phyloP scores from a whole-genome alignment of 106 monocot genomes.

The Acanthochlamys bracteata region DNA sequence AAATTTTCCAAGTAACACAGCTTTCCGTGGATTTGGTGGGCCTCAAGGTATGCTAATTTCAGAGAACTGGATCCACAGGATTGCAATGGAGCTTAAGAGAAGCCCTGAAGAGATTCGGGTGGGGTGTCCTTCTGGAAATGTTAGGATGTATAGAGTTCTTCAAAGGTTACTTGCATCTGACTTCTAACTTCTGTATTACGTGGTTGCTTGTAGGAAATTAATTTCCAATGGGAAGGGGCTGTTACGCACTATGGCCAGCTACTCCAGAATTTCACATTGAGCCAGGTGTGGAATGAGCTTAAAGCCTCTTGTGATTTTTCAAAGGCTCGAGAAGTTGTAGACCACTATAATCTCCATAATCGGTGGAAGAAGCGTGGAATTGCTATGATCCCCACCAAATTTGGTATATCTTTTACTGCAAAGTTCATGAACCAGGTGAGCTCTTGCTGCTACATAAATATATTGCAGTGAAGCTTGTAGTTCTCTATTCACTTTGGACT shows the following conservation, averaged over 20 bases:
- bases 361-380: slow-evolving; percentile 94
- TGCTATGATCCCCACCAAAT: slow-evolving; percentile 92
- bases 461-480: too few relatives aligned
- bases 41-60: slow-evolving; percentile 92
- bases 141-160: neutral
- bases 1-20: slow-evolving; percentile 92
- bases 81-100: slow-evolving; percentile 74
- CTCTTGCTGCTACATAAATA: too few relatives aligned
- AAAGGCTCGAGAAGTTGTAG: slow-evolving; percentile 40
- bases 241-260: slow-evolving; percentile 74
- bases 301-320: slow-evolving; percentile 67
- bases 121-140: neutral
- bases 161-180: neutral
- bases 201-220: slow-evolving; percentile 50
- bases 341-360: slow-evolving; percentile 50
- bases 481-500: too few relatives aligned
- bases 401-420: slow-evolving; percentile 91
- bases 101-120: slow-evolving; percentile 90
- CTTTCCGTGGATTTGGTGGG: slow-evolving; percentile 97
- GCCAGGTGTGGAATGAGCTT: slow-evolving; percentile 67
- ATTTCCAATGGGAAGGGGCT: slow-evolving; percentile 74
- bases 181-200: slow-evolving; percentile 1
- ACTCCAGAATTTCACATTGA: slow-evolving; percentile 60
- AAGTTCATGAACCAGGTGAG: slow-evolving; percentile 87
- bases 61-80: slow-evolving; percentile 88